phyloP scores from a whole-genome alignment of 805 yeast genomes.

The Candida glaebosa region DNA sequence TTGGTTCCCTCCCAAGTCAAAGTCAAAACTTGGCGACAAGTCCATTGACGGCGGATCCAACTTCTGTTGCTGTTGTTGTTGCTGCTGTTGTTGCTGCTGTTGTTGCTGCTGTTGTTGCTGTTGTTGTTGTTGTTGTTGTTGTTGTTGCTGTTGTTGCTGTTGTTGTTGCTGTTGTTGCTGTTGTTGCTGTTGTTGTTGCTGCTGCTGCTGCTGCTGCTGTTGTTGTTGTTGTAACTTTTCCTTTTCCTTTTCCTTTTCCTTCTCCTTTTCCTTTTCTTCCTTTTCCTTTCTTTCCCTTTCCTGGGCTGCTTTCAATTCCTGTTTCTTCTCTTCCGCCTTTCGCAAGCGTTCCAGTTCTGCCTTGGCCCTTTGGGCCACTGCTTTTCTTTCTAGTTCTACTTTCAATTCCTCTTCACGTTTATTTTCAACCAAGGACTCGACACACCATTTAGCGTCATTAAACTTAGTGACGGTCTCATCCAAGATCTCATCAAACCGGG shows the following conservation, averaged over 20 bases:
- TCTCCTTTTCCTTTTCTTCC: constrained; percentile 14
- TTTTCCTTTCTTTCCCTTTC: constrained; percentile 12
- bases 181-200: constrained; percentile 7
- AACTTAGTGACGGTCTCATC: constrained; percentile 40
- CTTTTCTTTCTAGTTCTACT: constrained; percentile 16
- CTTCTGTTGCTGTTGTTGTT: too few relatives aligned
- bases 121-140: background rate
- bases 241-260: constrained; percentile 11
- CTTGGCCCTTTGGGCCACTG: constrained; percentile 16
- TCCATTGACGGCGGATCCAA: constrained; percentile 28
- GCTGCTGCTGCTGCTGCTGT: constrained; percentile 6
- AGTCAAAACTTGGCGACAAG: constrained; percentile 5
- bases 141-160: constrained; percentile 2
- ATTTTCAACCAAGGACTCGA: constrained; percentile 39
- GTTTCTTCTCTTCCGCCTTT: constrained; percentile 14
- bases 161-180: constrained; percentile 6
- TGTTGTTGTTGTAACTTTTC: constrained; percentile 9
- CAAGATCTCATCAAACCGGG: constrained; percentile 38
- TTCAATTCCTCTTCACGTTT: constrained; percentile 39
- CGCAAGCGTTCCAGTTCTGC: constrained; percentile 9
- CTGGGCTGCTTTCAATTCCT: constrained; percentile 11
- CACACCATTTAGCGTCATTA: constrained; percentile 43
- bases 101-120: background rate
- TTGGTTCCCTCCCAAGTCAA: constrained; percentile 9
- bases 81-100: constrained; percentile 9